Base-by-base conservation (phyloP, 345 rosid species). In the Boechera stricta region DNA sequence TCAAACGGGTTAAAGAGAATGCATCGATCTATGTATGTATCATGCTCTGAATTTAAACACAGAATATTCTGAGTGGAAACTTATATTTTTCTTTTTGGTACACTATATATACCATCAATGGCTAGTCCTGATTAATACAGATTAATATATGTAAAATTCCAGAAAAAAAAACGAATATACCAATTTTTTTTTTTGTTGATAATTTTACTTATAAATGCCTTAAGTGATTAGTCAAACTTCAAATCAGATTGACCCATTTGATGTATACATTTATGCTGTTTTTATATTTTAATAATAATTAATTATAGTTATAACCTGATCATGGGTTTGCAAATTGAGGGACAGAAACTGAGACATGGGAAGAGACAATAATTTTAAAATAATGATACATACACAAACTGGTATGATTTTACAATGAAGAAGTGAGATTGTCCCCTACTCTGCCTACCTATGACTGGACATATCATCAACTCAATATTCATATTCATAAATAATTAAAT, bases 381-480 rank as follows among this genome's bases (percentile, higher is more conserved):
- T 42, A 26, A 13, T 63, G 13, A 12, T 28, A 18, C 7, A 35
- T n/a, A 38, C 8, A 38, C 11, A 63, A 63, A 42, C 52, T 63
- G 67, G 69, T 64, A 64, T 42, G 69, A 64, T 64, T 64, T 64
- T 44, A 64, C 69, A 28, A 64, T 44, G 69, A 64, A 64, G 69
- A 44, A 5, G 38, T 64, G 54, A 64, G 13, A 28, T 64, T 64
- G 69, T 64, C 54, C 69, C 69, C 69, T 64, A 64, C 54, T 15
- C 69, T 64, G 38, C 12, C 53, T 26, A 64, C 53, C 68, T 64
- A 64, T 64, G 69, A 64, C 39, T 45, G 3, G 69, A 64, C 69
- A 64, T 64, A 44, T 64, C 69, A 64, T 45, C 69, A 45, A 28
- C 39, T 29, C 39, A 4, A 26, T 26, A 42, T 62, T 61, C 42